Evolutionary conservation across 2,329 filamentous ascomycete genomes (phyloP), one percentile per base, ranked within the genome.

Genomic region (Neophaeococcomyces mojaviensis): DNA sequence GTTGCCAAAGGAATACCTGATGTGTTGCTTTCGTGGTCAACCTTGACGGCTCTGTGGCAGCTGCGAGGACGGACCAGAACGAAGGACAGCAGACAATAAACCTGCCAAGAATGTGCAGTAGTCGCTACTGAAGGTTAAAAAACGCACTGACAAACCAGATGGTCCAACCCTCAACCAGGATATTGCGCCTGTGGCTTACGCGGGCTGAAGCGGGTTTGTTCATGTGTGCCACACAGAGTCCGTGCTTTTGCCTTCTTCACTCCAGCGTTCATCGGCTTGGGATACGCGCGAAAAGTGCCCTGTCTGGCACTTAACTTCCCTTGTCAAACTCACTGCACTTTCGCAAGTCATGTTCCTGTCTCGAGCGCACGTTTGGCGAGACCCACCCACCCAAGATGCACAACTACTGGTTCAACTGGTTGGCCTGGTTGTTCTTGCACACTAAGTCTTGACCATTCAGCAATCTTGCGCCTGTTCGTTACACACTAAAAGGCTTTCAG

Each of bases 251-350:
- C 26, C 2, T 19, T 15, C 22, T 24, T 34, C 22, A 28, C 20
- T 28, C 39, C 39, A 43, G 39, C 31, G 39, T 43, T 34, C 30
- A 24, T 43, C 39, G 39, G 39, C 31, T 43, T 13, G 22, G 13
- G 39, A 12, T 31, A 22, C 39, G 39, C 39, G 39, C 39, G 28
- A 7, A 13, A 15, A 26, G 26, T n/a, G n/a, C n/a, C 39, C n/a
- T 32, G 24, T 18, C 39, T 31, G 18, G 39, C 39, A 30, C 39
- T 41, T 41, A 31, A 24, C 26, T 32, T n/a, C 20, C 20, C n/a
- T 32, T 24, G 8, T 28, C 26, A 41, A 13, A 31, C 13, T 18
- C 28, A 28, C 31, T 13, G 19, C 6, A 16, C 39, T 31, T 31
- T 18, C 12, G 10, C 39, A 16, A 12, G 15, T 31, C 26, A 19